Evolutionary conservation across 2,329 filamentous ascomycete species (phyloP), one percentile per base, ranked within the genome.

Genomic region (Penicillium sp.): DNA sequence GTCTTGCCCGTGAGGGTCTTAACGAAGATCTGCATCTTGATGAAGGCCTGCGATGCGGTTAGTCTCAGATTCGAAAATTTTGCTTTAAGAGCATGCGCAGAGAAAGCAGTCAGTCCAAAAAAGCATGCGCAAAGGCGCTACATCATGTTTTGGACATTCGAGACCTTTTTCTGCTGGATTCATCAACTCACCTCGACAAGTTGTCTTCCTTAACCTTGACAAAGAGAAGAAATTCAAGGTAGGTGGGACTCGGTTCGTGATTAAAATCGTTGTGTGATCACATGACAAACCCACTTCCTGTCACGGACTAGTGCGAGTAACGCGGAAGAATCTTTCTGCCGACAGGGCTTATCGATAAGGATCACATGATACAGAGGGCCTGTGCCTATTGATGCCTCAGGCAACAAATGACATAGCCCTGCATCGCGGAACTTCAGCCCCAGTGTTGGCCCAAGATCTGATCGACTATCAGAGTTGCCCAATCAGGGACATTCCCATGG

Each of bases 1-100:
- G 95, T 98, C 90, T 98, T 98, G 78, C 95, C 95, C 90, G 95
- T 98, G 74, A 98, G 78, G 80, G 82, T 84, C 76, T 84, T 84
- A 70, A 85, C 82, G 79, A 85, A 80, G 73, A 80, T 79, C 73
- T 80, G 78, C 78, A 80, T 79, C 64, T 71, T 79, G 73, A 76
- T 73, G 75, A 79, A 77, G 75, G 75, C 74, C 75, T 77, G 58
- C 19, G 19, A 50, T 31, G 41, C 52, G 43, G 59, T 68, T 52
- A 66, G 67, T 67, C 47, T 53, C 55, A 56, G 31, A 27, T 26
- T 55, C 37, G 19, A 24, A 24, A 39, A 19, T 29, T 39, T 46
- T 35, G 33, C 46, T 46, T 27, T 56, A 45, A 45, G n/a, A 27
- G 19, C 16, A 10, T 41, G 43, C 21, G 21, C n/a, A 39, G 37